Base-by-base conservation (phyloP, 495 filamentous ascomycete species). In the Sabuloglossum arenarium region DNA sequence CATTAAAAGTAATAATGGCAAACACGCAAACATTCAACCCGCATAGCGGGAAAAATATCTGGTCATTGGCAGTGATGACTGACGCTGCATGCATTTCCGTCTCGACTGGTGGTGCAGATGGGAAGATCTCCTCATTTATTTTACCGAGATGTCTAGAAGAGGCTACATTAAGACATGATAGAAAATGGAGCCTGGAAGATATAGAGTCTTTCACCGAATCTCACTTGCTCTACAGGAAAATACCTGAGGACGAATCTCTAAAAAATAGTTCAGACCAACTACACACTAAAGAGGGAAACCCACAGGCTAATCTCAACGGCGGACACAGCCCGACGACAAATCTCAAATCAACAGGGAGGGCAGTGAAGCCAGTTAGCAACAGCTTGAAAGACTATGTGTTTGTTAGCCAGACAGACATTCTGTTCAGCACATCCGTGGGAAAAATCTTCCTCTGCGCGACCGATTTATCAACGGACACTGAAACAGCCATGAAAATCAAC, bases 21-120 rank as follows among this genome's bases (percentile, higher is more conserved):
- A 19, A 14, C 6, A 3, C n/a, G 21, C 21, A 27, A 12, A 28
- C 55, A 14, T 42, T 53, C 21, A 28, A 29, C 8, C 14, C 27
- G 50, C 91, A 98, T 63, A 71, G 68, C 29, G 90, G 91, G 29
- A 97, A 96, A 65, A 85, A 95, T 62, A 80, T 96, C n/a, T 96
- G 88, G 88, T 81, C 86, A 1, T 67, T 78, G 27, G 79, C 77
- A 11, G 62, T 83, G 9, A 25, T 32, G 10, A 19, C 25, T 3
- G 59, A 60, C n/a, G 59, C 32, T 14, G 59, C 59, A 8, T 57
- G 62, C 29, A 58, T 66, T 1, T 53, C 77, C 0, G 64, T 93
- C 58, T 79, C 79, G n/a, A 90, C 84, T 42, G 91, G 90, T 1
- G 91, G 86, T n/a, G 80, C 84, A 21, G 91, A 98, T 70, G 85